A percentile compares a stretch with the other conserved stretches of the same genome.
These are phyloP conservation scores for Podila minutissima DNA, from an alignment of 192 early-diverging fungal genomes.

Conservation along the genomic window DNA sequence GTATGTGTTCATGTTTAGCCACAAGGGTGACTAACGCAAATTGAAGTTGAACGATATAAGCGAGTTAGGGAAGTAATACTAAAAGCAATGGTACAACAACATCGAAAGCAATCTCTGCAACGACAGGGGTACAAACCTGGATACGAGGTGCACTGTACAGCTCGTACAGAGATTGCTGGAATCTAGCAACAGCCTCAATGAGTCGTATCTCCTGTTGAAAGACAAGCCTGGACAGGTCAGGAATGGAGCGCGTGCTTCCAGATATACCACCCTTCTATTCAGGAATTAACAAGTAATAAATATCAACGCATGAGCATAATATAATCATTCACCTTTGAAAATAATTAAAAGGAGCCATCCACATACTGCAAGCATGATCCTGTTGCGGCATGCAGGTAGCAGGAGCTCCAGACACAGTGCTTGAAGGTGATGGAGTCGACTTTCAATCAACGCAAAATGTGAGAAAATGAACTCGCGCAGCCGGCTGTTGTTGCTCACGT, in stretches of 20 bases:
- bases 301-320: neutral
- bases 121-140: conserved; percentile 49
- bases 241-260: conserved; percentile 38
- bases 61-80: too few species aligned
- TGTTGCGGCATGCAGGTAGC: conserved; percentile 32
- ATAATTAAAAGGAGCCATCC: too few species aligned
- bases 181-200: conserved; percentile 55
- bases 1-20: conserved; percentile 51
- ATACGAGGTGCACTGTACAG: conserved; percentile 65
- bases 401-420: conserved; percentile 55
- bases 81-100: too few species aligned
- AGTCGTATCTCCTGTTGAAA: conserved; percentile 61
- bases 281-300: conserved; percentile 1
- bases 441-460: conserved; percentile 67
- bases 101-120: too few species aligned
- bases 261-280: conserved; percentile 44
- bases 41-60: neutral
- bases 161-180: conserved; percentile 56
- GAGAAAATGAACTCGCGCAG: conserved; percentile 66
- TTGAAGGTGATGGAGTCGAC: conserved; percentile 64
- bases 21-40: conserved; percentile 26
- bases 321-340: neutral
- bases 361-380: conserved; percentile 36
- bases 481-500: conserved; percentile 54
- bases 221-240: conserved; percentile 51